A percentile compares a stretch with the other conserved stretches of the same genome.
These are phyloP conservation scores for Penicillium glabrum DNA, from an alignment of 2,329 filamentous ascomycete species.

Conservation along the genomic window DNA sequence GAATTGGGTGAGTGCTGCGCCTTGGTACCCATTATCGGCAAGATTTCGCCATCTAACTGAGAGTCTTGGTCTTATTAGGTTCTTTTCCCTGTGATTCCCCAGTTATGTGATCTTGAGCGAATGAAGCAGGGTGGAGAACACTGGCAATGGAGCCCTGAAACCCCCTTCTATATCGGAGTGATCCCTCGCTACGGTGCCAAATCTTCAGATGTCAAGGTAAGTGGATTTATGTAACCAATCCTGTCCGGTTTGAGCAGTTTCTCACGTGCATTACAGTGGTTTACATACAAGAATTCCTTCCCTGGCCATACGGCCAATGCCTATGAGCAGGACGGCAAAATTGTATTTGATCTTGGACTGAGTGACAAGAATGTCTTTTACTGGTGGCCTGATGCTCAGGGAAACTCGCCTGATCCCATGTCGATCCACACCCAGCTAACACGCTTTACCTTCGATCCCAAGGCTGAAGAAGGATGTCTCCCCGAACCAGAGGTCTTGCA, in stretches of 20 bases:
- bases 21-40: not conserved
- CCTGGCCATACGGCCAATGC: slow-evolving; percentile 41
- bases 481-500: slow-evolving; percentile 19
- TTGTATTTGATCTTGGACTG: slow-evolving; percentile 38
- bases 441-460: slow-evolving; percentile 28
- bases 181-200: slow-evolving; percentile 23
- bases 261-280: slow-evolving; percentile 30
- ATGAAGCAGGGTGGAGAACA: slow-evolving; percentile 43
- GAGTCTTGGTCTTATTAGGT: slow-evolving; percentile 25
- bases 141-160: slow-evolving; percentile 40
- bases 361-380: slow-evolving; percentile 45
- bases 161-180: slow-evolving; percentile 30
- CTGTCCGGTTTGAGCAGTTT: not conserved
- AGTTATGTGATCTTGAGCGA: slow-evolving; percentile 35
- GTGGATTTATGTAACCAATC: not conserved
- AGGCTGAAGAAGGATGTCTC: slow-evolving; percentile 22
- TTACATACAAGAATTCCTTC: slow-evolving; percentile 33
- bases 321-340: slow-evolving; percentile 33
- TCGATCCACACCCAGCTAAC: slow-evolving; percentile 24
- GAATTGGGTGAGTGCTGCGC: slow-evolving; percentile 31
- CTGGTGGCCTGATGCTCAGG: slow-evolving; percentile 42
- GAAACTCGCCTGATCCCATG: slow-evolving; percentile 33
- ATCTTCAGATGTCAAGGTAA: slow-evolving; percentile 34
- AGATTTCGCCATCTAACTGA: not conserved
- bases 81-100: slow-evolving; percentile 39